Percentiles rank a stretch among this genome's conserved stretches.
These are phyloP conservation scores for Trichoderma sp. DNA, from an alignment of 2,329 filamentous ascomycete genomes.

Conservation along the genomic window DNA sequence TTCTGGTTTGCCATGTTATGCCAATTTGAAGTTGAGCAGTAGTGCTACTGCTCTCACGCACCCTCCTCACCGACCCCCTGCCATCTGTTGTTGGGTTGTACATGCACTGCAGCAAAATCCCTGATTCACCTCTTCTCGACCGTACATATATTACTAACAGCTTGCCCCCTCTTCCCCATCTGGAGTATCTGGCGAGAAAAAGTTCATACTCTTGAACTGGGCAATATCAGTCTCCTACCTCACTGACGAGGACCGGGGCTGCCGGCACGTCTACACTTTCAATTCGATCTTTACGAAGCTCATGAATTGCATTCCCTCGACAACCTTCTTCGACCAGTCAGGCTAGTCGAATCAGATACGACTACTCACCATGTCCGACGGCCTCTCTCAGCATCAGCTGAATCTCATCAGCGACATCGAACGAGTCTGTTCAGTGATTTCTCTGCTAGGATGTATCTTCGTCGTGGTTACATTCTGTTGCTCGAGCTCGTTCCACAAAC, in stretches of 20 bases:
- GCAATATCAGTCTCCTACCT: neutral
- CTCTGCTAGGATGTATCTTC: conserved; percentile 68
- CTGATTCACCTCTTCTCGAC: conserved; percentile 15
- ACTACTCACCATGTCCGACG: conserved; percentile 3
- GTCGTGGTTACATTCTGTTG: conserved; percentile 70
- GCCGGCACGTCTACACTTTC: conserved; percentile 15
- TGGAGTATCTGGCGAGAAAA: neutral
- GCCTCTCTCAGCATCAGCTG: conserved; percentile 43
- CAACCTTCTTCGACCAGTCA: neutral
- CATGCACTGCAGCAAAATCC: conserved; percentile 3
- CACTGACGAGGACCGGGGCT: conserved; percentile 15
- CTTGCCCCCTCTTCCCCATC: conserved; percentile 1
- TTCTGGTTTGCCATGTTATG: neutral
- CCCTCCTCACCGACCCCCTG: conserved; percentile 19
- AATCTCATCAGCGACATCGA: conserved; percentile 63
- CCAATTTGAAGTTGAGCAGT: conserved; percentile 11
- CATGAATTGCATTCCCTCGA: neutral
- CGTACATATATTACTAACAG: conserved; percentile 7
- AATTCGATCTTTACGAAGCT: neutral
- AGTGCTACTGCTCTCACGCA: conserved; percentile 12
- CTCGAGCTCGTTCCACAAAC: conserved; percentile 75
- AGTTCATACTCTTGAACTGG: neutral
- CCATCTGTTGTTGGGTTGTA: neutral
- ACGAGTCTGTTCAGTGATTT: conserved; percentile 69
- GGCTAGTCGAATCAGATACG: neutral